Percentiles rank a stretch among this genome's conserved stretches.
Evolutionary conservation across 2,329 filamentous ascomycete genomes (phyloP).

Genomic region (Pseudogymnoascus pannorum): DNA sequence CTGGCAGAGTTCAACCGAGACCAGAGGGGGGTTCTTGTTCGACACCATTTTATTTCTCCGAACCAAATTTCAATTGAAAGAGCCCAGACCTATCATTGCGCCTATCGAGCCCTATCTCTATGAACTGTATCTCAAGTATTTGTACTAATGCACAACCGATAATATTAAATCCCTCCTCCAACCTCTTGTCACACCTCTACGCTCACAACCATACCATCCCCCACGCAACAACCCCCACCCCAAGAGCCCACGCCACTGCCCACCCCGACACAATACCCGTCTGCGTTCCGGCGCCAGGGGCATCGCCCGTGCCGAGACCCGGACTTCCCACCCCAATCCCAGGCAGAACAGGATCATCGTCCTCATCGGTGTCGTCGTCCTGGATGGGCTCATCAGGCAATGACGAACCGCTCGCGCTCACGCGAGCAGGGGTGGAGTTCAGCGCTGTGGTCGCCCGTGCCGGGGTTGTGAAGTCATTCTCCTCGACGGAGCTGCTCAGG

Average conservation of each 20-base stretch:
- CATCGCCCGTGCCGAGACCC: background rate
- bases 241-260: background rate
- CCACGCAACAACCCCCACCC: background rate
- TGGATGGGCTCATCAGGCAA: background rate
- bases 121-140: background rate
- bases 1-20: no score
- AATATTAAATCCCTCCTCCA: background rate
- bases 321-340: background rate
- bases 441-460: background rate
- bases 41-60: no score
- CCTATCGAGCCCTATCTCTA: background rate
- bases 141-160: background rate
- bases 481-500: background rate
- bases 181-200: background rate
- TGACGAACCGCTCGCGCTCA: background rate
- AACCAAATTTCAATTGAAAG: no score
- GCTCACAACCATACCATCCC: conserved; percentile 3
- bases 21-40: no score
- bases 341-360: background rate
- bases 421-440: background rate
- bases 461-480: background rate
- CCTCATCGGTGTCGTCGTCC: background rate
- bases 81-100: background rate
- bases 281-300: background rate
- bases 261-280: background rate